Evolutionary conservation across 306 rosid genomes (phyloP).

Genomic region (Lithocarpus polystachyus): DNA sequence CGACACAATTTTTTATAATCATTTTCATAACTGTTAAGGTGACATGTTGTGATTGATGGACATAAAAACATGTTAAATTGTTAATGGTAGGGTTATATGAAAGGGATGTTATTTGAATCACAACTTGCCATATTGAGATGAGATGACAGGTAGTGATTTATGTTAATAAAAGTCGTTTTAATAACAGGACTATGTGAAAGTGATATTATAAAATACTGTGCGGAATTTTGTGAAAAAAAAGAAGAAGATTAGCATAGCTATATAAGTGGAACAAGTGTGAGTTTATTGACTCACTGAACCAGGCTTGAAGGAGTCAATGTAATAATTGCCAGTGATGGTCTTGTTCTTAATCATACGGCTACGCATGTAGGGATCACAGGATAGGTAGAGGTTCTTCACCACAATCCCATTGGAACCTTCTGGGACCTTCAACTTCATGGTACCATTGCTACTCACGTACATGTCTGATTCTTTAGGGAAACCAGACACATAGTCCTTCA

Average conservation of each 20-base stretch:
- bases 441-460: background rate
- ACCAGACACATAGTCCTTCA: background rate
- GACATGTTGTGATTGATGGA: no score
- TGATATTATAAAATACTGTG: no score
- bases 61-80: no score
- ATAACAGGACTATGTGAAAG: no score
- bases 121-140: no score
- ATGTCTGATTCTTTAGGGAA: background rate
- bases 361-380: slow-evolving; percentile 16
- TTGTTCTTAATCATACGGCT: background rate
- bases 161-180: no score
- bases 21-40: no score
- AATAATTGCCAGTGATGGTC: no score
- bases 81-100: no score
- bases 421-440: background rate
- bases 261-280: background rate
- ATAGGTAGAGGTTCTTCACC: slow-evolving; percentile 8
- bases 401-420: background rate
- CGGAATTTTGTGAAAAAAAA: background rate
- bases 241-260: background rate
- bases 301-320: background rate
- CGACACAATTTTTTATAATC: no score
- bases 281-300: background rate
- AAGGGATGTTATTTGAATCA: no score
- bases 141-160: no score